Percentiles rank a stretch among this genome's conserved stretches.
Conservation (phyloP, 805 yeast species). For the Wickerhamiella lipophila region DNA sequence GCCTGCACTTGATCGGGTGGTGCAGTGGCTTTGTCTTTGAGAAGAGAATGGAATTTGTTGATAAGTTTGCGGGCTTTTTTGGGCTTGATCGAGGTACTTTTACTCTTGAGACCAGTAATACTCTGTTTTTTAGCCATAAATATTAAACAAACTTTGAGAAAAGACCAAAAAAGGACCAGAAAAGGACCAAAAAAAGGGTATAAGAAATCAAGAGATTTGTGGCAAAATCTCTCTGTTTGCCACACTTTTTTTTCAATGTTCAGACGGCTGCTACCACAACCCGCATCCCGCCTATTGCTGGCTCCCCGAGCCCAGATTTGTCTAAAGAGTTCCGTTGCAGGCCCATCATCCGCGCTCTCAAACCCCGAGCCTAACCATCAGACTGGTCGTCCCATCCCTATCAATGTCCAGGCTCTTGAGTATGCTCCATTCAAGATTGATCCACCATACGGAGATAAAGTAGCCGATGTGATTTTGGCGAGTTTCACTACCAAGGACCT, state of each 20-base stretch:
- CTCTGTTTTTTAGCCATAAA: slow-evolving; percentile 8
- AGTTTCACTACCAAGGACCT: slow-evolving; percentile 53
- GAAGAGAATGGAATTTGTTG: slow-evolving; percentile 59
- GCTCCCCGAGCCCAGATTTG: slow-evolving; percentile 25
- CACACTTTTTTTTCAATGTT: neutral
- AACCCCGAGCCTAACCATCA: slow-evolving; percentile 6
- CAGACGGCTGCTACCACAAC: slow-evolving; percentile 11
- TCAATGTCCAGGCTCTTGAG: slow-evolving; percentile 69
- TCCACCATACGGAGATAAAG: slow-evolving; percentile 56
- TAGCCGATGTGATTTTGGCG: slow-evolving; percentile 63
- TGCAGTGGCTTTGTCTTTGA: slow-evolving; percentile 36
- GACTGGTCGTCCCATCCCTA: slow-evolving; percentile 49
- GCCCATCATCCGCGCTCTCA: neutral
- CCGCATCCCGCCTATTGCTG: slow-evolving; percentile 20
- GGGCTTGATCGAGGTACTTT: slow-evolving; percentile 48
- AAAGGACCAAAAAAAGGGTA: no score
- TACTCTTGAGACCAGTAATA: slow-evolving; percentile 12
- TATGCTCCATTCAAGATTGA: slow-evolving; percentile 66
- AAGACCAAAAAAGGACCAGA: no score
- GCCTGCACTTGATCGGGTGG: slow-evolving; percentile 14
- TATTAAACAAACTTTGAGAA: no score
- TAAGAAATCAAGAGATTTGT: slow-evolving; percentile 15
- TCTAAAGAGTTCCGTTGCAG: neutral
- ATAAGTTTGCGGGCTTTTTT: slow-evolving; percentile 56
- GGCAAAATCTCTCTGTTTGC: neutral